These are phyloP conservation scores for Thielaviopsis punctulata DNA, from an alignment of 2,329 filamentous ascomycete genomes.

Conservation along the genomic window DNA sequence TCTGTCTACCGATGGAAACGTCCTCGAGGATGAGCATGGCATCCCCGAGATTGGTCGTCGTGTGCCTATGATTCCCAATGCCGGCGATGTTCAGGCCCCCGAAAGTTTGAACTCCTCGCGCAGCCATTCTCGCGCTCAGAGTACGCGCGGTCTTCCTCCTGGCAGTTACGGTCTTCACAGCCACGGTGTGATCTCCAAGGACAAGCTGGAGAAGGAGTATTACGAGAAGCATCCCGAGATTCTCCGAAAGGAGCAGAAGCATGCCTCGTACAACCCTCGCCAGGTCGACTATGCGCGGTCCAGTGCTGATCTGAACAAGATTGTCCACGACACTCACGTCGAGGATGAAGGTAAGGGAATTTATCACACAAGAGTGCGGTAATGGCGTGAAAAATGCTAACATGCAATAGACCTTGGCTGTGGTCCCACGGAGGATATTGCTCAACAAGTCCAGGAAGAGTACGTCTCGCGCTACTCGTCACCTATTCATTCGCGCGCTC, in stretches of 20 bases:
- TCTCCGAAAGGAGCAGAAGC: slow-evolving; percentile 52
- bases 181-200: slow-evolving; percentile 57
- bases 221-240: slow-evolving; percentile 83
- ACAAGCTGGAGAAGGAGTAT: slow-evolving; percentile 81
- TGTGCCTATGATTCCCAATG: slow-evolving; percentile 83
- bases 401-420: background rate
- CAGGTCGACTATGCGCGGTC: slow-evolving; percentile 66
- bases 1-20: slow-evolving; percentile 31
- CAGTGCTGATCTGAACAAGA: slow-evolving; percentile 76
- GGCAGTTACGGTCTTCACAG: slow-evolving; percentile 89
- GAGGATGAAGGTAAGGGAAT: slow-evolving; percentile 7
- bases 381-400: background rate
- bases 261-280: slow-evolving; percentile 35
- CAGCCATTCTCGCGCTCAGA: slow-evolving; percentile 54
- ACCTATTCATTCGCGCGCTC: slow-evolving; percentile 33
- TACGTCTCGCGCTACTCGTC: slow-evolving; percentile 61
- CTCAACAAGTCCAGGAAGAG: slow-evolving; percentile 73
- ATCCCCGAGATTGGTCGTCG: slow-evolving; percentile 85
- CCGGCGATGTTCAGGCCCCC: slow-evolving; percentile 90
- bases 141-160: slow-evolving; percentile 54
- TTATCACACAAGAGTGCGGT: background rate
- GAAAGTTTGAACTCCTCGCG: slow-evolving; percentile 24
- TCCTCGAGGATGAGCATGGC: slow-evolving; percentile 59
- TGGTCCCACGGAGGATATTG: slow-evolving; percentile 81
- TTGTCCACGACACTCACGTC: slow-evolving; percentile 51